Evolutionary conservation across 2,329 filamentous ascomycete genomes (phyloP).

Genomic region (Aurifilum marmelostoma): DNA sequence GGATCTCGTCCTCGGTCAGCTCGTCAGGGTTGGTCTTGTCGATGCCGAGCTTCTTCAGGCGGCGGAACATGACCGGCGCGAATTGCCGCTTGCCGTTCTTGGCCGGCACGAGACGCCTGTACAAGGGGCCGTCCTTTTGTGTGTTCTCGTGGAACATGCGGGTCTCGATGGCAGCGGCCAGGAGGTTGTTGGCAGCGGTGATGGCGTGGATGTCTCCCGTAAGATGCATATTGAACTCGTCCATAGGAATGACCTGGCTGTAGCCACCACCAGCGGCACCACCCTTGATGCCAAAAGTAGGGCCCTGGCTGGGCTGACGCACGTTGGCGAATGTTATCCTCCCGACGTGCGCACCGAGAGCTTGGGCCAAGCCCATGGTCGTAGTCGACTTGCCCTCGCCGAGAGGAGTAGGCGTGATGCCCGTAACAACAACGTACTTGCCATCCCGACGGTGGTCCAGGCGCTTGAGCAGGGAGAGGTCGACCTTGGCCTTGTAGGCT

Average conservation of each 20-base stretch:
- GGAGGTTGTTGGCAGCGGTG: conserved; percentile 93
- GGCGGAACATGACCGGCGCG: conserved; percentile 86
- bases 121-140: conserved; percentile 87
- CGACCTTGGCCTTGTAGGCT: conserved; percentile 94
- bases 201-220: conserved; percentile 98
- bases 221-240: conserved; percentile 97
- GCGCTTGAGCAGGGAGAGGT: conserved; percentile 78
- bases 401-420: conserved; percentile 94
- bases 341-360: conserved; percentile 84
- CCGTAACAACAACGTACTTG: conserved; percentile 88
- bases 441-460: conserved; percentile 87
- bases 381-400: conserved; percentile 99
- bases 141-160: conserved; percentile 98
- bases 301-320: conserved; percentile 93
- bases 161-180: conserved; percentile 95
- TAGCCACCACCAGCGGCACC: conserved; percentile 96
- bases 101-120: conserved; percentile 80
- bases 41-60: conserved; percentile 94
- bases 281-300: conserved; percentile 98
- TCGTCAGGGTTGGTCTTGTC: conserved; percentile 92
- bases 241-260: conserved; percentile 99
- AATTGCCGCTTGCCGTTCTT: conserved; percentile 92
- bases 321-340: conserved; percentile 95
- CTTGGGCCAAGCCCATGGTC: conserved; percentile 93
- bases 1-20: conserved; percentile 86